Evolutionary conservation across 176 grass and related monocot species (phyloP).

Genomic region (Ensete glaucum): DNA sequence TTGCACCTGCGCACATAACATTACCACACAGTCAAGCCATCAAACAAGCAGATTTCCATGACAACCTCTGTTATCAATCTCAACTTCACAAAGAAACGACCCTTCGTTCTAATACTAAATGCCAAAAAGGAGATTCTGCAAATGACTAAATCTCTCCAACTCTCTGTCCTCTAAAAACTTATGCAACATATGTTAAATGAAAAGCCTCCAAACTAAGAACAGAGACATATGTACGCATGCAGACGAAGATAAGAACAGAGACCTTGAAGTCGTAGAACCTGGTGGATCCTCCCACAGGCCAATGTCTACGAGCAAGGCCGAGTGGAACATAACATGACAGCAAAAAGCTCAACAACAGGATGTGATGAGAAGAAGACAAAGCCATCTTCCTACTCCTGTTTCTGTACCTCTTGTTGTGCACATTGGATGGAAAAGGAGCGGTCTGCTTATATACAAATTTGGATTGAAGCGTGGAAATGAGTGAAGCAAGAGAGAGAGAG

Average conservation of each 20-base stretch:
- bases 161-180: too few species aligned
- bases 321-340: background rate
- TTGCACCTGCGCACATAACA: background rate
- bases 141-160: too few species aligned
- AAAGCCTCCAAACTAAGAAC: too few species aligned
- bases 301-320: background rate
- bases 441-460: background rate
- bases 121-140: too few species aligned
- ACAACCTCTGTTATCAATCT: too few species aligned
- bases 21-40: background rate
- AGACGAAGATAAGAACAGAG: background rate
- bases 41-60: too few species aligned
- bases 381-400: background rate
- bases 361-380: background rate
- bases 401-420: background rate
- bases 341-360: background rate
- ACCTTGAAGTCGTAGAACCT: conserved; percentile 21
- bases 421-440: background rate
- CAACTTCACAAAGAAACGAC: too few species aligned
- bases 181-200: too few species aligned
- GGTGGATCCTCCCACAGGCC: conserved; percentile 14
- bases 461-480: background rate
- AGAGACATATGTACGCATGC: too few species aligned
- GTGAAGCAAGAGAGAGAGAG: too few species aligned
- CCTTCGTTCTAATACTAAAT: too few species aligned